A percentile compares a stretch with the other conserved stretches of the same genome.
phyloP scores from a whole-genome alignment of 768 basidiomycete genomes.

The Paxillus rubicundulus region DNA sequence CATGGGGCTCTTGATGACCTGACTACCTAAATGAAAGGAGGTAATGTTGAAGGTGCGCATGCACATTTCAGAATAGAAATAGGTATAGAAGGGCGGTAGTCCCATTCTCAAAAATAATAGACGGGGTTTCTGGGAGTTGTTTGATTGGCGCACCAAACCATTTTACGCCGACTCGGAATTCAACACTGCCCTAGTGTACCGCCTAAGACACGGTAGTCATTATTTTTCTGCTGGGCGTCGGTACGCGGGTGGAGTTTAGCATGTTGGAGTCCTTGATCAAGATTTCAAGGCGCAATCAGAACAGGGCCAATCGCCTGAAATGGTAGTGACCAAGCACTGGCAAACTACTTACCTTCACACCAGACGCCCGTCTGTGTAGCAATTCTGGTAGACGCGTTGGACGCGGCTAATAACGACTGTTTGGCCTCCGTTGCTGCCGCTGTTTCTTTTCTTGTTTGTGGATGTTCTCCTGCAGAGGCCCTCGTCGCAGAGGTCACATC shows the following conservation, averaged over 20 bases:
- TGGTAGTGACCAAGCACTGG: background rate
- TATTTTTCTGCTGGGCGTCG: too few species aligned
- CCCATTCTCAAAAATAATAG: too few species aligned
- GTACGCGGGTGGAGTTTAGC: too few species aligned
- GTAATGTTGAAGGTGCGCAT: background rate
- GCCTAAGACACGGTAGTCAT: too few species aligned
- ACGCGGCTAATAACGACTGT: background rate
- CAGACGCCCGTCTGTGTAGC: background rate
- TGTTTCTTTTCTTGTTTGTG: background rate
- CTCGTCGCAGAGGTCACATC: constrained; percentile 1
- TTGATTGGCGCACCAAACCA: too few species aligned
- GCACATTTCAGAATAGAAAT: background rate
- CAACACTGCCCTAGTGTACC: too few species aligned
- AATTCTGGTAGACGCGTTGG: background rate
- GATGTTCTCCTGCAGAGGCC: constrained; percentile 2
- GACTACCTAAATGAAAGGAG: background rate
- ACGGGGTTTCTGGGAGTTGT: too few species aligned
- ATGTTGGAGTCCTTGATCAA: too few species aligned
- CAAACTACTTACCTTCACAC: background rate
- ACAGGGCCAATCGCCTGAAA: background rate
- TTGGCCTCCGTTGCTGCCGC: background rate
- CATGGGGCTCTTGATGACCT: constrained; percentile 12
- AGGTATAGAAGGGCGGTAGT: background rate
- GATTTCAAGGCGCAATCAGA: too few species aligned
- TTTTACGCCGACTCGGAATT: too few species aligned